Evolutionary conservation across 305 asterid species (phyloP).

Genomic region (Salvia sclarea): DNA sequence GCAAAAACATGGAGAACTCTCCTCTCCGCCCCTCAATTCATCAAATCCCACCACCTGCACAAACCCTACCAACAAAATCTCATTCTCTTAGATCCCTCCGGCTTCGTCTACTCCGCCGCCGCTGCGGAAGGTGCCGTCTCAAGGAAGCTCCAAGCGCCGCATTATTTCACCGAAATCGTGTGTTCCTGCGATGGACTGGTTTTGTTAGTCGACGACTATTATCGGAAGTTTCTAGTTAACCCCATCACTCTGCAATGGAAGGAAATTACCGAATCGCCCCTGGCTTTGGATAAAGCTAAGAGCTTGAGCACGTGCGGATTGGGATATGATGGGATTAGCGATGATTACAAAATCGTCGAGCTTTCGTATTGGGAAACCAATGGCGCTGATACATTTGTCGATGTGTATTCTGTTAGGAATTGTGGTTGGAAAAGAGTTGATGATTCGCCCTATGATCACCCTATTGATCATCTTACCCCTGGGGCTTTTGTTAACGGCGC

Average conservation of each 20-base stretch:
- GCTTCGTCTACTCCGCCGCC: constrained; percentile 16
- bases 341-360: constrained; percentile 54
- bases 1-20: no score
- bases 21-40: constrained; percentile 37
- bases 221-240: constrained; percentile 34
- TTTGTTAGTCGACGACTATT: constrained; percentile 21
- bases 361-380: constrained; percentile 40
- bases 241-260: constrained; percentile 39
- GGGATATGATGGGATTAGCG: constrained; percentile 44
- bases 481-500: constrained; percentile 49
- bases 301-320: constrained; percentile 44
- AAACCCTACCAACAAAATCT: constrained; percentile 24
- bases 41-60: constrained; percentile 33
- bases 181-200: constrained; percentile 58
- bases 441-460: constrained; percentile 47
- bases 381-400: constrained; percentile 41
- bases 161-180: constrained; percentile 12
- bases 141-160: neutral
- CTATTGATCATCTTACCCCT: constrained; percentile 23
- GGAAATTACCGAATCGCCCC: constrained; percentile 30
- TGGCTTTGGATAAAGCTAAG: constrained; percentile 13
- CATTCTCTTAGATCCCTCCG: constrained; percentile 21
- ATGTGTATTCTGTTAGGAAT: constrained; percentile 41
- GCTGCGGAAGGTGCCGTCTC: constrained; percentile 12
- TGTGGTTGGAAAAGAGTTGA: constrained; percentile 50